Base-by-base conservation (phyloP, 306 rosid species). In the Prunus dulcis region DNA sequence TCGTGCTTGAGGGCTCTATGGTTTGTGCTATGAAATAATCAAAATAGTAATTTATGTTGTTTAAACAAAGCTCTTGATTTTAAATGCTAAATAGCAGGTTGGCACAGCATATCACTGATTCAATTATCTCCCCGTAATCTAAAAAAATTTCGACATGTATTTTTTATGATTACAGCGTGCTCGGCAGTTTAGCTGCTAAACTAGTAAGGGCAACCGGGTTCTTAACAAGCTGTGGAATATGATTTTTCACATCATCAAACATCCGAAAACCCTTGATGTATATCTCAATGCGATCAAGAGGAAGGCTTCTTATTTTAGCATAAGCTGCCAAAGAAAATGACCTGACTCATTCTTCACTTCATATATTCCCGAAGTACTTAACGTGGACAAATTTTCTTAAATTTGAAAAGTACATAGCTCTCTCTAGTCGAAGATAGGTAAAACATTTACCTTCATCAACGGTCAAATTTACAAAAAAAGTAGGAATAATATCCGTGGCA, bases 391-490 rank as follows among this genome's bases (percentile, higher is more conserved):
- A 6, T 38, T 38, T 38, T 72, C 66, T 61, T n/a, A 52, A 20
- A 47, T 3, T 27, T 38, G 30, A 45, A 47, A 58, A 38, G 2
- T 38, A 38, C 10, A 38, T 6, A 38, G 43, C 43, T 1, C 43
- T 38, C 43, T 38, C 43, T 38, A 1, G 43, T 38, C 0, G 43
- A 38, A 38, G 7, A 38, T 38, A 12, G 17, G 8, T 1, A 60
- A 20, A 25, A 58, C 9, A 23, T 57, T 47, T 46, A 34, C 62
- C 38, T 8, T 73, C 73, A 78, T 56, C 84, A 78, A 73, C 69
- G 15, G 75, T 76, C 82, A 65, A 78, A 84, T 86, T 71, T 69
- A 82, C 84, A 87, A 72, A 72, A 72, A 68, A 14, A 51, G 5
- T 45, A n/a, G 34, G 66, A 79, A 64, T 81, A 64, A 60, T 73